phyloP scores from a whole-genome alignment of 768 basidiomycete species.

The Suillus hirtellus region DNA sequence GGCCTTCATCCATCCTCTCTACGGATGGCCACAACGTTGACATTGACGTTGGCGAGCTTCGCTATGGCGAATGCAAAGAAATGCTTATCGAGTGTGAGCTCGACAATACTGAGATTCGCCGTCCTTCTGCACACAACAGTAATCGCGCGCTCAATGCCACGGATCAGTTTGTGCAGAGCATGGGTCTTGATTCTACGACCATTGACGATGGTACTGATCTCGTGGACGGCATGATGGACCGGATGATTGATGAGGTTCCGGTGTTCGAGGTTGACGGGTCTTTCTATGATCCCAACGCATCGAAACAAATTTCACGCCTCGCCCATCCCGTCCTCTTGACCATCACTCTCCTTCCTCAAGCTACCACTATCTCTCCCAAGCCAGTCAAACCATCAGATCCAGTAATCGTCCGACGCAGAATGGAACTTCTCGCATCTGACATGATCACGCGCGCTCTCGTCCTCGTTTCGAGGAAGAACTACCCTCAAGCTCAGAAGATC shows the following conservation, averaged over 20 bases:
- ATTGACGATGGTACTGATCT: constrained; percentile 74
- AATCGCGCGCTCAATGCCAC: constrained; percentile 66
- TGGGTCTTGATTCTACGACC: constrained; percentile 75
- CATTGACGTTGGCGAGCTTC: constrained; percentile 89
- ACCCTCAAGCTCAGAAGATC: constrained; percentile 86
- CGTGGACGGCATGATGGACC: constrained; percentile 90
- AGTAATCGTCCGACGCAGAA: constrained; percentile 86
- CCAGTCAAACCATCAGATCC: constrained; percentile 65
- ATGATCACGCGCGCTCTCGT: constrained; percentile 97
- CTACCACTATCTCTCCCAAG: constrained; percentile 33
- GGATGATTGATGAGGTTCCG: constrained; percentile 97
- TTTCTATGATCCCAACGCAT: constrained; percentile 88
- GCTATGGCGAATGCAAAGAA: constrained; percentile 97
- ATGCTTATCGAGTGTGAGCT: constrained; percentile 93
- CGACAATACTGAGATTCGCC: constrained; percentile 62
- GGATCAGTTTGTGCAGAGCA: constrained; percentile 83
- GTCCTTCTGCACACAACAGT: constrained; percentile 16
- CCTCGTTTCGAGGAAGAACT: constrained; percentile 89
- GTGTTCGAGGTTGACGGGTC: constrained; percentile 95
- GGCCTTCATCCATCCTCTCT: constrained; percentile 81
- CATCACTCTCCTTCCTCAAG: constrained; percentile 77
- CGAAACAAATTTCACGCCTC: constrained; percentile 82
- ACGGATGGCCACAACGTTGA: constrained; percentile 95
- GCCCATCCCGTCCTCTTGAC: constrained; percentile 88
- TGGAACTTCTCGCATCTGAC: constrained; percentile 95